Evolutionary conservation across 257 asterid genomes (phyloP).

Genomic region (Linderniella brevidens): DNA sequence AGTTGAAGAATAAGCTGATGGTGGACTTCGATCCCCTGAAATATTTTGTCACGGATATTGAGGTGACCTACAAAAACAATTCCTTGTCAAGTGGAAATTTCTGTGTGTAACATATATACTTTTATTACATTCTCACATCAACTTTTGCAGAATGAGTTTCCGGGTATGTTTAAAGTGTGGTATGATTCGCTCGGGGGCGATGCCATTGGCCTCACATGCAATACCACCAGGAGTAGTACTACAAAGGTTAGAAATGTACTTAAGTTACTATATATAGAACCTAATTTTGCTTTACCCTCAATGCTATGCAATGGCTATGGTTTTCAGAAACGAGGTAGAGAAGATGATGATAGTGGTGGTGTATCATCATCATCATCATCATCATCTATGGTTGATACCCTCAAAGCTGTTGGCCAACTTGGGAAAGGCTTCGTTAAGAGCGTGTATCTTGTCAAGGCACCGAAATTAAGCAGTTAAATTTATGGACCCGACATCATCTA

Average conservation of each 20-base stretch:
- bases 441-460: slow-evolving; percentile 56
- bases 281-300: neutral
- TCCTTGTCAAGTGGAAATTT: slow-evolving; percentile 2
- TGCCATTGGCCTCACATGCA: slow-evolving; percentile 80
- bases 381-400: slow-evolving; percentile 23
- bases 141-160: slow-evolving; percentile 50
- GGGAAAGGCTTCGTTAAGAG: slow-evolving; percentile 87
- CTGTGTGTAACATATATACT: slow-evolving; percentile 2
- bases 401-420: slow-evolving; percentile 52
- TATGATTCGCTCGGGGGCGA: slow-evolving; percentile 86
- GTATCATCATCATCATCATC: too few relatives aligned
- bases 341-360: slow-evolving; percentile 23
- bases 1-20: slow-evolving; percentile 55
- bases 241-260: slow-evolving; percentile 37
- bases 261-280: too few relatives aligned
- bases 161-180: slow-evolving; percentile 71
- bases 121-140: neutral
- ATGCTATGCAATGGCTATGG: too few relatives aligned
- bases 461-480: slow-evolving; percentile 21
- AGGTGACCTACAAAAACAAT: slow-evolving; percentile 38
- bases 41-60: slow-evolving; percentile 44
- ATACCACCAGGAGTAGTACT: slow-evolving; percentile 21
- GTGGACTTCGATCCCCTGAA: slow-evolving; percentile 77
- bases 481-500: too few relatives aligned
- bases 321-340: slow-evolving; percentile 62